Percentiles rank a stretch among this genome's conserved stretches.
phyloP scores from a whole-genome alignment of 2,329 filamentous ascomycete species.

The Pseudocercospora vitis region DNA sequence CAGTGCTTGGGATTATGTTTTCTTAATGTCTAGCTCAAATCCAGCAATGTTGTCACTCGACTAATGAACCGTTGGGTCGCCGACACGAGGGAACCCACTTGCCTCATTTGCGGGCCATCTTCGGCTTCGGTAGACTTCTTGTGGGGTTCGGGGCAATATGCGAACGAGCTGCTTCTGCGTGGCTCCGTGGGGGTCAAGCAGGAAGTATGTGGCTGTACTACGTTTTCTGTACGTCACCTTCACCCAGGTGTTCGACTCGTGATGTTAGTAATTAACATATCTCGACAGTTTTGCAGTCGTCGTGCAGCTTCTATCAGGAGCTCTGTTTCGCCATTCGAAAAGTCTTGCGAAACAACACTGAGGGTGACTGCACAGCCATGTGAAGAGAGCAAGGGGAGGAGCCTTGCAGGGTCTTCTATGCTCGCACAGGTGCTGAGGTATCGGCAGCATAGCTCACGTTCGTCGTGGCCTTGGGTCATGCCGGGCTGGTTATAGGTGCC shows the following conservation, averaged over 20 bases:
- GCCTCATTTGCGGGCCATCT: not conserved
- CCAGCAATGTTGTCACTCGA: not conserved
- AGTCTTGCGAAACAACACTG: constrained; percentile 75
- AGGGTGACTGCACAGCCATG: constrained; percentile 79
- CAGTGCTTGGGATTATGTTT: too few species aligned
- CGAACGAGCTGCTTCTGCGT: constrained; percentile 4
- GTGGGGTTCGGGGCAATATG: not conserved
- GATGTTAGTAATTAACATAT: constrained; percentile 10
- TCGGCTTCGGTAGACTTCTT: not conserved
- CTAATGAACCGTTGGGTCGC: not conserved
- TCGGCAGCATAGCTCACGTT: constrained; percentile 20
- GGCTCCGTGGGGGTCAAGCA: constrained; percentile 4
- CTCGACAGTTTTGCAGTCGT: constrained; percentile 69
- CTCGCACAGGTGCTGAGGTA: constrained; percentile 25
- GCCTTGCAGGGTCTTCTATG: constrained; percentile 68
- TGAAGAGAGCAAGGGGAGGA: constrained; percentile 70
- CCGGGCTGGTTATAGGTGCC: constrained; percentile 41
- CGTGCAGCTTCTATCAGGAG: constrained; percentile 80
- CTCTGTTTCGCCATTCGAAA: constrained; percentile 82
- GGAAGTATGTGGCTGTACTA: not conserved
- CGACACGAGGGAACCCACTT: constrained; percentile 1
- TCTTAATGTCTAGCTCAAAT: too few species aligned
- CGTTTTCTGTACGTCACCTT: not conserved
- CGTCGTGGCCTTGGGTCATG: constrained; percentile 59
- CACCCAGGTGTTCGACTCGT: not conserved